Evolutionary conservation across 2,329 filamentous ascomycete species (phyloP), one percentile per base, ranked within the genome.

Genomic region (Fusarium buharicum): DNA sequence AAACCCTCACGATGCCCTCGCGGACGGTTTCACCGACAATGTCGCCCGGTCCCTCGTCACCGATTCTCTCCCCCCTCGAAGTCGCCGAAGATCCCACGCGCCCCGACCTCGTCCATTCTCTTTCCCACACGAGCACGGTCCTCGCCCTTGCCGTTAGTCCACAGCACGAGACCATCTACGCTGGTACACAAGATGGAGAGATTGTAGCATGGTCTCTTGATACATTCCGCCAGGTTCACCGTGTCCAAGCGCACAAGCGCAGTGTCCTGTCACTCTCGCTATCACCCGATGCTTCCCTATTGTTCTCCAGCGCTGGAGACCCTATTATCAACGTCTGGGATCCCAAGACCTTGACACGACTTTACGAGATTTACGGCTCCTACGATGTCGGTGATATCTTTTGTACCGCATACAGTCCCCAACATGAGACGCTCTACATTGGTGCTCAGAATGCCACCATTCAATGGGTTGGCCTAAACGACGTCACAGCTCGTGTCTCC

Each of bases 371-470:
- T 60, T 96, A 96, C 80, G 96, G 93, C 62, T 90, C 89, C 44
- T 94, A 96, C 76, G 95, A 98, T 69, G 91, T 97, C 36, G 95
- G 95, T 57, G 95, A 99, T 78, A 87, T 99, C 56, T 98, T 98
- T 75, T 96, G 92, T 68, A 89, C 97, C n/a, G 90, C 90, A 2
- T 97, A 96, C 75, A 97, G 93, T 4, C 79, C 87, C 7, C 84
- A 87, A 66, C 82, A 92, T 69, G 86, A 94, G 66, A 96, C 90
- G 0, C 84, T 97, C 4, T 98, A 97, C 74, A 85, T 97, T 38
- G 95, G 95, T 54, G 92, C 93, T 1, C 95, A 98, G 73, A 97
- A 98, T 72, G 95, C 93, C 8, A 92, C 90, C 34, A 95, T 97
- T 48, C 93, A 97, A 82, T 99, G 95, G 95, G 90, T 92, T 68